Base-by-base conservation (phyloP, 768 basidiomycete genomes). In the Pulveroboletus sp. region DNA sequence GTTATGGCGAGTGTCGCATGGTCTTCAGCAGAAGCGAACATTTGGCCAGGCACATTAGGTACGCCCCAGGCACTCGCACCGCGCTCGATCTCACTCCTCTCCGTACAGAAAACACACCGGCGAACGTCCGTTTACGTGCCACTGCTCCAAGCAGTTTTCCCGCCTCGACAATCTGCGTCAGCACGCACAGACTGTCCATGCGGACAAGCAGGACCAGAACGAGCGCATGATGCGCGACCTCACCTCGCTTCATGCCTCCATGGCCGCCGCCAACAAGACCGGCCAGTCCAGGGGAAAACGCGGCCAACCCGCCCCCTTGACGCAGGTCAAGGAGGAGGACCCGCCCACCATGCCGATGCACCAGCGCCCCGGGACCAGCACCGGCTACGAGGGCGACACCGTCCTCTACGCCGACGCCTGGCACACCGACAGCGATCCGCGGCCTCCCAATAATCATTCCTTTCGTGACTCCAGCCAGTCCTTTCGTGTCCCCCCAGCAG, bases 101-200 rank as follows among this genome's bases (percentile, higher is more conserved):
- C 59, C 50, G 44, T 52, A 14, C 71, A 97, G 94, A 58, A 97
- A 97, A 79, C 95, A 98, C 69, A 97, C 95, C 5, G 95, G 95
- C 53, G 95, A 97, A 66, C 84, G 94, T 17, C 95, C 95, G 16
- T 98, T 98, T 69, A 81, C 84, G 34, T 98, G 95, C 63, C 94
- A 97, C 65, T 98, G 95, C 73, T 80, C 84, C 12, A 94, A 95
- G 68, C 87, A 94, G 56, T 97, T 97, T 65, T 94, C 92, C 6
- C 84, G 95, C 12, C 84, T 98, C 64, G 95, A 98, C 71, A 98
- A 98, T 63, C 80, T 98, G 3, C 85, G 95, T 39, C 95, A 98
- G 65, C 95, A 98, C 68, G 91, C 94, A 0, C 90, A 94, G 76
- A 95, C 94, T 6, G 94, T 97, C 1, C 95, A 98, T 61, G 84